phyloP scores from a whole-genome alignment of 2,329 filamentous ascomycete genomes.

The Periconia digitata region DNA sequence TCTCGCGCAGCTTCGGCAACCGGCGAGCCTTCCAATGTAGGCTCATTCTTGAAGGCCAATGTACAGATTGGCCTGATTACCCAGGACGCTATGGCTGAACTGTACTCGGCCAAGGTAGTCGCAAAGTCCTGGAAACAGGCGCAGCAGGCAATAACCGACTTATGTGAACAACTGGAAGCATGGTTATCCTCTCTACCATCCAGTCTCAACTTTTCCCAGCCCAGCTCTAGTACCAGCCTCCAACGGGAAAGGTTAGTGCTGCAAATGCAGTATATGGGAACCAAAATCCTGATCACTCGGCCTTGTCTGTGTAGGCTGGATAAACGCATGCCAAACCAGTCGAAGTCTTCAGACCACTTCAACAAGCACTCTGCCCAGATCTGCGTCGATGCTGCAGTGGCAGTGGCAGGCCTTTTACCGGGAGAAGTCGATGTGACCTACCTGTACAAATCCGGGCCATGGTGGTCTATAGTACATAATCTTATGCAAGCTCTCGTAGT shows the following conservation, averaged over 20 bases:
- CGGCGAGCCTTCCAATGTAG: neutral
- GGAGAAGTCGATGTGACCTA: slow-evolving; percentile 18
- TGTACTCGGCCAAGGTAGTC: slow-evolving; percentile 42
- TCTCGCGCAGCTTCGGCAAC: neutral
- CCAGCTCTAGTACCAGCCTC: neutral
- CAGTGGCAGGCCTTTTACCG: slow-evolving; percentile 37
- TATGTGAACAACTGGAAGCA: slow-evolving; percentile 33
- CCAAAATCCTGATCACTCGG: slow-evolving; percentile 38
- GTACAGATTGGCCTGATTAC: slow-evolving; percentile 35
- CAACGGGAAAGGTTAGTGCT: slow-evolving; percentile 22
- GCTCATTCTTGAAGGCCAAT: too few relatives aligned
- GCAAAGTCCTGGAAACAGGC: slow-evolving; percentile 39
- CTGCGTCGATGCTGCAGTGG: slow-evolving; percentile 39
- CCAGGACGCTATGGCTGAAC: slow-evolving; percentile 29
- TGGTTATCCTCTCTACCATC: slow-evolving; percentile 30
- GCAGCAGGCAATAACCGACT: slow-evolving; percentile 31
- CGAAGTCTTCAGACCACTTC: slow-evolving; percentile 30
- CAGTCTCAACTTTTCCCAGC: slow-evolving; percentile 16
- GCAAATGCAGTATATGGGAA: slow-evolving; percentile 31
- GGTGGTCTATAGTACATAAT: slow-evolving; percentile 46
- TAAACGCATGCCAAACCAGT: slow-evolving; percentile 11
- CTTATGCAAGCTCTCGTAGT: slow-evolving; percentile 44
- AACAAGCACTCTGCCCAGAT: slow-evolving; percentile 32
- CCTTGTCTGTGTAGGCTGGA: too few relatives aligned
- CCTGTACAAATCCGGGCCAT: slow-evolving; percentile 37